Evolutionary conservation across 352 stramenopile species (phyloP).

Genomic region (Phytophthora macrochlamydospora): DNA sequence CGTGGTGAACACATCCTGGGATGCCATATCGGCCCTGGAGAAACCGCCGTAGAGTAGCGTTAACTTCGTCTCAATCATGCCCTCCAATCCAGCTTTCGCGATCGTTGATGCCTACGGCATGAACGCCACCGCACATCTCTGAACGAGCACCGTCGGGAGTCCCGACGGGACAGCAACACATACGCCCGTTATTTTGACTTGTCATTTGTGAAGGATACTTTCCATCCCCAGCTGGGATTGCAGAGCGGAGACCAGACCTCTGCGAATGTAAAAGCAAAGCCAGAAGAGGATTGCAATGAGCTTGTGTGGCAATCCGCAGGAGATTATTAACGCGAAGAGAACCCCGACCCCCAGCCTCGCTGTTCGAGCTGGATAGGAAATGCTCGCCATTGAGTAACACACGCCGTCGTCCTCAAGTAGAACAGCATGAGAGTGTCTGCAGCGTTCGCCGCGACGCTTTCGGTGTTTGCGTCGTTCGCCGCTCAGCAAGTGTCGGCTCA

Average conservation of each 20-base stretch:
- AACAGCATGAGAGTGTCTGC: constrained; percentile 12
- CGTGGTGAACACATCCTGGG: neutral
- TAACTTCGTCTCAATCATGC: too few relatives aligned
- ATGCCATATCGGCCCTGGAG: neutral
- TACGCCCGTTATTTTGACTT: too few relatives aligned
- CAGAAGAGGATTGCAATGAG: neutral
- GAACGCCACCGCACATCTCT: too few relatives aligned
- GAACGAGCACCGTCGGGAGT: too few relatives aligned
- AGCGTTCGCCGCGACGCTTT: constrained; percentile 11
- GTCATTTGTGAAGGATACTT: too few relatives aligned
- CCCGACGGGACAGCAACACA: too few relatives aligned
- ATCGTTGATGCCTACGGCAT: too few relatives aligned
- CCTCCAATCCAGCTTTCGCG: too few relatives aligned
- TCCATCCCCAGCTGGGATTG: neutral
- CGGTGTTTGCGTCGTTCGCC: constrained; percentile 13
- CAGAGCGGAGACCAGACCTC: neutral
- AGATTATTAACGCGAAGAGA: too few relatives aligned
- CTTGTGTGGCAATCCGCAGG: neutral
- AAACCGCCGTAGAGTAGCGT: too few relatives aligned
- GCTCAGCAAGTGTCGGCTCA: constrained; percentile 30
- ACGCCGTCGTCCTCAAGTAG: neutral
- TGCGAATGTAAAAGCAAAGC: neutral
- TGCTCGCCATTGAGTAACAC: constrained; percentile 18
- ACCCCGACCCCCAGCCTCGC: too few relatives aligned
- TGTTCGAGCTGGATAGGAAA: neutral